Percentiles rank a stretch among this genome's conserved stretches.
phyloP scores from a whole-genome alignment of 2,329 filamentous ascomycete genomes.

The Alternaria brassicae region DNA sequence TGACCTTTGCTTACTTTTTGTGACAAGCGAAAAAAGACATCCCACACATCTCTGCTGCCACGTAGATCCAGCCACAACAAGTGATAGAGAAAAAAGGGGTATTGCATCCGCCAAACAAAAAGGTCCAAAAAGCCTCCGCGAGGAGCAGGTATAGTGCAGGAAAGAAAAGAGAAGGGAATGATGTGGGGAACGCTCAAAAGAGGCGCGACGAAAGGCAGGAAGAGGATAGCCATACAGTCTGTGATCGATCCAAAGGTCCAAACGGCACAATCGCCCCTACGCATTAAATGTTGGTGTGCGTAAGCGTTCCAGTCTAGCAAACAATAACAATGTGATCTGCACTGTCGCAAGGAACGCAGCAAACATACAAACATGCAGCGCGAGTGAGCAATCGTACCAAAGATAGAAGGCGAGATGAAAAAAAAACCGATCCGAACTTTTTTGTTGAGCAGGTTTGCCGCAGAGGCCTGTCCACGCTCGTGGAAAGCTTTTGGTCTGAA shows the following conservation, averaged over 20 bases:
- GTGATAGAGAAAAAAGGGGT: slow-evolving; percentile 28
- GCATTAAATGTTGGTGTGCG: slow-evolving; percentile 43
- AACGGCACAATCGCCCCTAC: slow-evolving; percentile 28
- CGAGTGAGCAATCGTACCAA: slow-evolving; percentile 33
- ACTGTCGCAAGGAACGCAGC: slow-evolving; percentile 39
- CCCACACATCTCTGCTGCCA: slow-evolving; percentile 10
- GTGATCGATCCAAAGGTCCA: slow-evolving; percentile 20
- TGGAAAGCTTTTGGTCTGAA: slow-evolving; percentile 29
- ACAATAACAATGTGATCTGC: slow-evolving; percentile 47
- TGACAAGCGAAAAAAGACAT: slow-evolving; percentile 14
- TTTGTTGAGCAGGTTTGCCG: slow-evolving; percentile 15
- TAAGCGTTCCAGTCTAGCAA: slow-evolving; percentile 50
- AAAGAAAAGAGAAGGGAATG: slow-evolving; percentile 15
- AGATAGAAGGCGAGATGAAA: slow-evolving; percentile 23
- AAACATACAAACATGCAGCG: slow-evolving; percentile 34
- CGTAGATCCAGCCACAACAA: slow-evolving; percentile 18
- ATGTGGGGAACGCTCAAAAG: slow-evolving; percentile 8
- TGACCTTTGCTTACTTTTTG: slow-evolving; percentile 19
- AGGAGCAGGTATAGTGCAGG: slow-evolving; percentile 41
- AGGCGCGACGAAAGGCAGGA: slow-evolving; percentile 4
- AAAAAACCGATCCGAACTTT: slow-evolving; percentile 28
- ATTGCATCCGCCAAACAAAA: slow-evolving; percentile 38
- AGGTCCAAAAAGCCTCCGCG: slow-evolving; percentile 29
- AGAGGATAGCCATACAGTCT: slow-evolving; percentile 25
- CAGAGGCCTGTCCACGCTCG: slow-evolving; percentile 11